Evolutionary conservation across 371 early-diverging fungal genomes (phyloP).

Genomic region (Lichtheimia corymbifera): DNA sequence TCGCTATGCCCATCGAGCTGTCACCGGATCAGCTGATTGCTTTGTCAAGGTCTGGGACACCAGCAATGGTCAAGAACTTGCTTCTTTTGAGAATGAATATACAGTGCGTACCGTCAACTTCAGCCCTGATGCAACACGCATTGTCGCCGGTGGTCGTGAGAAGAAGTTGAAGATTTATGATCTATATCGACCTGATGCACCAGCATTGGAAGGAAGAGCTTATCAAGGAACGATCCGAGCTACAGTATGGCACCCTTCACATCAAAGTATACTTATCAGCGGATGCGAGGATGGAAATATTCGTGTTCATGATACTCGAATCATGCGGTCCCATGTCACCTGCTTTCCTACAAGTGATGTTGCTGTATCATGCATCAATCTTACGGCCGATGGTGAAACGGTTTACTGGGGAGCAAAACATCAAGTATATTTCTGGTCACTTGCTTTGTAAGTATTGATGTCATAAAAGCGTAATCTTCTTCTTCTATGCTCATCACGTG

Average conservation of each 20-base stretch:
- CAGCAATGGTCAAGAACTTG: constrained; percentile 66
- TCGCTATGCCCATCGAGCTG: constrained; percentile 71
- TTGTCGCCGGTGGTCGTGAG: constrained; percentile 83
- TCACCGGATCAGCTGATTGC: constrained; percentile 90
- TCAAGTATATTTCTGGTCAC: constrained; percentile 72
- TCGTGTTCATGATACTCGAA: constrained; percentile 75
- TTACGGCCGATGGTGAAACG: constrained; percentile 69
- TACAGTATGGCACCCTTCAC: constrained; percentile 68
- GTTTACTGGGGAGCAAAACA: constrained; percentile 77
- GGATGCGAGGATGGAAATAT: constrained; percentile 67
- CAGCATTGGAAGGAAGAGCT: constrained; percentile 53
- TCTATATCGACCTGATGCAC: constrained; percentile 63
- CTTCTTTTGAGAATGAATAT: constrained; percentile 73
- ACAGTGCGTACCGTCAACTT: constrained; percentile 86
- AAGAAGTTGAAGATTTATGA: constrained; percentile 81
- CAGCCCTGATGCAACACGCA: constrained; percentile 63
- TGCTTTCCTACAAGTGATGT: constrained; percentile 59
- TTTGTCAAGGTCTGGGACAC: constrained; percentile 89
- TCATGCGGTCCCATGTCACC: constrained; percentile 55
- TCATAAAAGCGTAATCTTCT: neutral
- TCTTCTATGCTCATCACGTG: neutral
- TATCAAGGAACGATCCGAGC: constrained; percentile 69
- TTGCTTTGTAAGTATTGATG: constrained; percentile 52
- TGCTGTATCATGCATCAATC: constrained; percentile 68
- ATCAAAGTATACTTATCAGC: constrained; percentile 56